phyloP scores from a whole-genome alignment of 106 monocot species.

The Hemerocallis citrina region DNA sequence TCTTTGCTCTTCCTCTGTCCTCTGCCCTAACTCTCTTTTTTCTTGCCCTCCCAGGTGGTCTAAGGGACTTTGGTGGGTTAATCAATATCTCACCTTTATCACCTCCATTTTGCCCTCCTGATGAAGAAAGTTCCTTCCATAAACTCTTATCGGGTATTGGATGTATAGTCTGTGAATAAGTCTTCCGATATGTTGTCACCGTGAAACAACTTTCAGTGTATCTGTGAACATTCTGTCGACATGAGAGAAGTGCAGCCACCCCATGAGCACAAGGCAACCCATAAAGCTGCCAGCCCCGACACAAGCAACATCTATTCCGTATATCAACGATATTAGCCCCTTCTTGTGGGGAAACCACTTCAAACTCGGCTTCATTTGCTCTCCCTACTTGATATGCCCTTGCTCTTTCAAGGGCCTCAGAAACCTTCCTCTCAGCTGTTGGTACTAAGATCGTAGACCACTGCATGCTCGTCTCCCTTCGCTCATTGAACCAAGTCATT shows the following conservation, averaged over 20 bases:
- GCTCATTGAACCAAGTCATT: slow-evolving; percentile 95
- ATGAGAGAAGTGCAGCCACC: slow-evolving; percentile 66
- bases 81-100: slow-evolving; percentile 37
- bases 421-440: slow-evolving; percentile 58
- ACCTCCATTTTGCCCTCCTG: slow-evolving; percentile 14
- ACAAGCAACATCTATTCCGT: slow-evolving; percentile 77
- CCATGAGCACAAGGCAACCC: slow-evolving; percentile 89
- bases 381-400: slow-evolving; percentile 52
- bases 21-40: slow-evolving; percentile 89
- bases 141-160: slow-evolving; percentile 81
- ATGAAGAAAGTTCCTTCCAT: slow-evolving; percentile 49
- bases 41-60: slow-evolving; percentile 70
- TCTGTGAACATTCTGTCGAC: slow-evolving; percentile 76
- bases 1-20: slow-evolving; percentile 62
- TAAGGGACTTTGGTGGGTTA: slow-evolving; percentile 72
- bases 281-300: slow-evolving; percentile 84
- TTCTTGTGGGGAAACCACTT: slow-evolving; percentile 60
- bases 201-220: slow-evolving; percentile 91
- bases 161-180: slow-evolving; percentile 87
- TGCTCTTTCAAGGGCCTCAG: slow-evolving; percentile 57
- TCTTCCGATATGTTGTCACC: slow-evolving; percentile 75
- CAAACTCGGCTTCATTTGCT: slow-evolving; percentile 86
- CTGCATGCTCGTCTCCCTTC: slow-evolving; percentile 77
- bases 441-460: slow-evolving; percentile 70
- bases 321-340: slow-evolving; percentile 82